A percentile compares a stretch with the other conserved stretches of the same genome.
These are phyloP conservation scores for Beta lomatogona DNA, from an alignment of 179 eudicot genomes.

Conservation along the genomic window DNA sequence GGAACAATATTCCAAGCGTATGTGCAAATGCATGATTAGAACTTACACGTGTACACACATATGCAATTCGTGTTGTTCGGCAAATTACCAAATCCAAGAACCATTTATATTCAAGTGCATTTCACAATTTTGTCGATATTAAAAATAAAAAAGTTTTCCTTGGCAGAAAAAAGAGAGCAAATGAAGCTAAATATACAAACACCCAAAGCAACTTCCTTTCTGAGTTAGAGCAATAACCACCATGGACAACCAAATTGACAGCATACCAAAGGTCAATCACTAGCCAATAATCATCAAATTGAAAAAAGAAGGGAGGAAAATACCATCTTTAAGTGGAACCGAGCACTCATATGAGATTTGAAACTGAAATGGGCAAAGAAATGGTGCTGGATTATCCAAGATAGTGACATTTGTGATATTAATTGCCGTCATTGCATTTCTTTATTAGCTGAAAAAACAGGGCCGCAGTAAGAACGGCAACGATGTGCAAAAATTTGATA, in stretches of 20 bases:
- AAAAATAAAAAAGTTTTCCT: no score
- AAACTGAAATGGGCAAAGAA: conserved; percentile 71
- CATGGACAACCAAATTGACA: not conserved
- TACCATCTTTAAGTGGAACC: conserved; percentile 73
- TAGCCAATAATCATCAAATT: not conserved
- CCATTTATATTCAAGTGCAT: not conserved
- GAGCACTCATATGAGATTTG: conserved; percentile 87
- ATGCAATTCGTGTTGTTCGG: not conserved
- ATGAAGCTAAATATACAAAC: not conserved
- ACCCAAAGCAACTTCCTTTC: not conserved
- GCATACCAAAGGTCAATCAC: not conserved
- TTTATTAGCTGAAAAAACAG: not conserved
- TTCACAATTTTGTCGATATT: no score
- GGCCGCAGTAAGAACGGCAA: not conserved
- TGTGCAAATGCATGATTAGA: not conserved
- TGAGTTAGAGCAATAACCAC: not conserved
- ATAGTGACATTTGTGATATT: conserved; percentile 81
- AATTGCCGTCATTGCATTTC: conserved; percentile 71
- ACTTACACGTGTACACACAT: not conserved
- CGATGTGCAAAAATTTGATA: not conserved
- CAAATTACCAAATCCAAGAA: not conserved
- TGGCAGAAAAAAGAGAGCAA: not conserved
- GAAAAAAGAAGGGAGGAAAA: not conserved
- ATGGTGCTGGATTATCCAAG: conserved; percentile 78
- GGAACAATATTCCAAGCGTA: not conserved